Base-by-base conservation (phyloP, 495 filamentous ascomycete species). In the Paragyromitra xinjiangensis region DNA sequence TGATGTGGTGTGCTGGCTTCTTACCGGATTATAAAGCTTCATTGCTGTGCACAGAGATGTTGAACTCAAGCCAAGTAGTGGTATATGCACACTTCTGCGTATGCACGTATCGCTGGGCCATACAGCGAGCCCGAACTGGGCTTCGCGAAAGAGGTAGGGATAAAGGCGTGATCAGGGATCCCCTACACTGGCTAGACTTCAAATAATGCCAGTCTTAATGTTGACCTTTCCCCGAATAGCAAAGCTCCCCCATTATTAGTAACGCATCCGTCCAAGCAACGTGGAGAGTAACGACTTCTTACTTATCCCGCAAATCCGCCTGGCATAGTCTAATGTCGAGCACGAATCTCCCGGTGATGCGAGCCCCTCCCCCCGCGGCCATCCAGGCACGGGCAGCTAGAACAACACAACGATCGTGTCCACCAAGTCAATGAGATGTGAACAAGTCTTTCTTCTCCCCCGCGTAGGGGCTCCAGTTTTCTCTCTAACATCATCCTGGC, bases 141-240 rank as follows among this genome's bases (percentile, higher is more conserved):
- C 19, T 64, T 74, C 29, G 48, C 73, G 73, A 69, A 71, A 76
- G 73, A 53, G 73, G 73, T 76, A 76, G 59, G 73, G 73, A 76
- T 76, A 51, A 76, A 76, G 73, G 73, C 73, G 73, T 71, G 58
- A 73, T 73, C 53, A 29, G 34, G 6, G 29, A 40, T 37, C 37
- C 11, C 39, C 11, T 42, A 45, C 26, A 73, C 45, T 73, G 70
- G 70, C 64, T 51, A 56, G 26, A 34, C 22, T 51, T 22, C 22
- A n/a, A 61, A 44, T 55, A 42, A 29, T 26, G 51, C 12, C 44
- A 58, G 19, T 58, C 19, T 26, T 58, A 22, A 69, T 19, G 22
- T 29, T 73, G 42, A 24, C 59, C 48, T 24, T 37, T 70, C 48
- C 39, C 66, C 66, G 61, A 73, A 61, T 73, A 50, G 63, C 40